Base-by-base conservation (phyloP, 441 rosid genomes). In the Dalechampia spathulata region DNA sequence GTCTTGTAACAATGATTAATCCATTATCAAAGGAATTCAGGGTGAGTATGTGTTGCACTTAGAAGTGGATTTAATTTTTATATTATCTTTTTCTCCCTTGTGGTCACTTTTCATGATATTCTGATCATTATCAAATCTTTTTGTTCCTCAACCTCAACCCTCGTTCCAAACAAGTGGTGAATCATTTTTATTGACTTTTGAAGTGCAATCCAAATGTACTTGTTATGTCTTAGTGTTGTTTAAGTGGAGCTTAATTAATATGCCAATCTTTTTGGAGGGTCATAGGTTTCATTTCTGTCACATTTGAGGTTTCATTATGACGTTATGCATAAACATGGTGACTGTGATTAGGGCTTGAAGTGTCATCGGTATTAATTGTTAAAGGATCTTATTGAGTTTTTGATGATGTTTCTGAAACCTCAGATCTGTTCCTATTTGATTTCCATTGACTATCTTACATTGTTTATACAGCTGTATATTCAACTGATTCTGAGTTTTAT, bases 1-100 rank as follows among this genome's bases (percentile, higher is more conserved):
- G 97, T 67, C 81, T 93, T 45, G 97, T 77, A 50, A 93, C 99
- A 11, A 93, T 93, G 95, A 63, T 93, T 46, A 78, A 87, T 60
- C 99, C 97, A 16, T 73, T 61, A 40, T 75, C 91, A 58, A 93
- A 76, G 65, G 96, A 87, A 70, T 90, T 93, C 40, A 81, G 81
- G 61, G 97, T 85, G 81, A 78, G 80, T 62, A 49, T 62, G 10
- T 32, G 38, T 38, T 34, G 22, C 20, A 46, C 26, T 52, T 47
- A 28, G 19, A 49, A n/a, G 21, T 40, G 46, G 22, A 48, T 40
- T 28, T 39, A 60, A 30, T 30, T 15, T 43, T 45, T 50, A 7
- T 12, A 52, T 17, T 26, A 0, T 19, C 43, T 7, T 43, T 61
- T 34, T 37, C 16, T 22, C 15, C 46, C 23, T 43, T 63, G 9